phyloP scores from a whole-genome alignment of 768 basidiomycete genomes.

The Exsudoporus frostii region DNA sequence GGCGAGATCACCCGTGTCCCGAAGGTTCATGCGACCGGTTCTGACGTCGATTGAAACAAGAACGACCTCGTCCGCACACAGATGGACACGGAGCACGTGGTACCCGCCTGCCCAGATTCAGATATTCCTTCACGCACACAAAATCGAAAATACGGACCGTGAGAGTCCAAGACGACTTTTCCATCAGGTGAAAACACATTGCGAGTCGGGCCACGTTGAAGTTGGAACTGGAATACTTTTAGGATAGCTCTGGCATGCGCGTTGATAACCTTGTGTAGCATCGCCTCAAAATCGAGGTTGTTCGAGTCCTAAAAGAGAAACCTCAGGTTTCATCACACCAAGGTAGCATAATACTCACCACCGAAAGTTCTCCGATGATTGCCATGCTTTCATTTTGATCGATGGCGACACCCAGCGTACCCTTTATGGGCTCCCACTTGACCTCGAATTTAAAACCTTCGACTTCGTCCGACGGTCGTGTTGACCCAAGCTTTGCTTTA shows the following conservation, averaged over 20 bases:
- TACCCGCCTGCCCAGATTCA: slow-evolving; percentile 41
- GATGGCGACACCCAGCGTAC: slow-evolving; percentile 60
- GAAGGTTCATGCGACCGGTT: slow-evolving; percentile 73
- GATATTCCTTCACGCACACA: not conserved
- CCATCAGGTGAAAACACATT: slow-evolving; percentile 63
- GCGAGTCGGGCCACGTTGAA: slow-evolving; percentile 48
- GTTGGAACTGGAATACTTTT: slow-evolving; percentile 48
- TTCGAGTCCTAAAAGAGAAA: slow-evolving; percentile 48
- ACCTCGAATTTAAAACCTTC: slow-evolving; percentile 68
- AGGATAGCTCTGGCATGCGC: slow-evolving; percentile 66
- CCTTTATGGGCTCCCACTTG: slow-evolving; percentile 71
- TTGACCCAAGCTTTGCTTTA: slow-evolving; percentile 53
- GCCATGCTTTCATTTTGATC: slow-evolving; percentile 46
- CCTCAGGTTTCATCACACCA: not conserved
- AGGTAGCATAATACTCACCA: slow-evolving; percentile 48
- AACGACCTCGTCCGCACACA: slow-evolving; percentile 76
- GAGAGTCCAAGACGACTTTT: slow-evolving; percentile 50
- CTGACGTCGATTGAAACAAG: slow-evolving; percentile 75
- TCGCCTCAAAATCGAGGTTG: slow-evolving; percentile 69
- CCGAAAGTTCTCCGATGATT: slow-evolving; percentile 39
- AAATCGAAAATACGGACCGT: slow-evolving; percentile 42
- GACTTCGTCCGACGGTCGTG: slow-evolving; percentile 68
- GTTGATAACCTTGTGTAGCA: slow-evolving; percentile 61
- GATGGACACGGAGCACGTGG: slow-evolving; percentile 60
- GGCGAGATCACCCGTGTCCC: slow-evolving; percentile 79